phyloP scores from a whole-genome alignment of 257 asterid genomes.

The Solanum pennellii region DNA sequence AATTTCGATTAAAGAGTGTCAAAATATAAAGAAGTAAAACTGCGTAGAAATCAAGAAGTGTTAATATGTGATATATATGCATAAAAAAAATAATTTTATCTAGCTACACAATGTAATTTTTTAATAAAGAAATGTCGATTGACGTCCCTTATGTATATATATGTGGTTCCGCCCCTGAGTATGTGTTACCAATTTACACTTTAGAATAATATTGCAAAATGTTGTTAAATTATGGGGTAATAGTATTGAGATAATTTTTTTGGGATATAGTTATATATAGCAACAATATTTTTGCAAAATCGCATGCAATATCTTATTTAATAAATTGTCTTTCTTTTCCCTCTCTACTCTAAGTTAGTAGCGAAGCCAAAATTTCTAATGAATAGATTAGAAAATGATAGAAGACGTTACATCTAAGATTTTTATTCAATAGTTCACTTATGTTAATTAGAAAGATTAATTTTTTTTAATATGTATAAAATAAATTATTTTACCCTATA shows the following conservation, averaged over 20 bases:
- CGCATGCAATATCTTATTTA: not conserved
- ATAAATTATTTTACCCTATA: not conserved
- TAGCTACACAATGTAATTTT: too few relatives aligned
- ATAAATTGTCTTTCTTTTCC: too few relatives aligned
- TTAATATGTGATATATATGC: too few relatives aligned
- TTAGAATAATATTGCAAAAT: too few relatives aligned
- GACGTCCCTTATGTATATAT: not conserved
- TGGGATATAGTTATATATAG: too few relatives aligned
- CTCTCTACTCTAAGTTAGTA: not conserved
- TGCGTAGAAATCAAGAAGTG: accelerated
- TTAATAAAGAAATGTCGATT: accelerated
- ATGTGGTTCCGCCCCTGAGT: not conserved
- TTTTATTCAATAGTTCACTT: not conserved
- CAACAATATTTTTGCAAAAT: not conserved
- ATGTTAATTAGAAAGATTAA: not conserved
- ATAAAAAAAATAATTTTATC: too few relatives aligned
- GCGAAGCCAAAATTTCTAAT: not conserved
- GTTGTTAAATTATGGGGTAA: too few relatives aligned
- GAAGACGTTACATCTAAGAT: not conserved
- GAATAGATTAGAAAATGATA: not conserved
- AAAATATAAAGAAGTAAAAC: too few relatives aligned
- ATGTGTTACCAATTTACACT: not conserved
- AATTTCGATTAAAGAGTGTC: too few relatives aligned
- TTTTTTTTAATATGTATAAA: too few relatives aligned
- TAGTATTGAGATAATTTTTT: too few relatives aligned